Evolutionary conservation across 768 basidiomycete genomes (phyloP).

Genomic region (Suillus decipiens): DNA sequence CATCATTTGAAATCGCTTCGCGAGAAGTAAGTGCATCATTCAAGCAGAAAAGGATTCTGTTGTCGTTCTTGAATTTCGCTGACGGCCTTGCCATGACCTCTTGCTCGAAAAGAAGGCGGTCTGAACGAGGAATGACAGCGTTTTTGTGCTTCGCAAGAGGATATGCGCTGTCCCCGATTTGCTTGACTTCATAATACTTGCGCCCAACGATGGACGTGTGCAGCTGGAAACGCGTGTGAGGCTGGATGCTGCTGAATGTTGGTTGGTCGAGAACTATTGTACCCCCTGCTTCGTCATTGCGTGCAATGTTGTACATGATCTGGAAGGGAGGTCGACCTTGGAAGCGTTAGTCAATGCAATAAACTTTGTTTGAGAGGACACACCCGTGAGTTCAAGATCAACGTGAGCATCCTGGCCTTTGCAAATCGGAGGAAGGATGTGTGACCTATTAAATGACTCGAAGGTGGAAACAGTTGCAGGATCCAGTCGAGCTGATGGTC

Average conservation of each 20-base stretch:
- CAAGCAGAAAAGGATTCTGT: conserved; percentile 73
- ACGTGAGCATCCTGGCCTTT: conserved; percentile 81
- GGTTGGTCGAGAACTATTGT: conserved; percentile 74
- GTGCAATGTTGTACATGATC: conserved; percentile 85
- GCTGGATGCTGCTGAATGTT: conserved; percentile 83
- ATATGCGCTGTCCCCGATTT: conserved; percentile 85
- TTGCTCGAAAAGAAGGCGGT: conserved; percentile 81
- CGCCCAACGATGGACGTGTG: conserved; percentile 76
- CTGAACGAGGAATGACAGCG: conserved; percentile 63
- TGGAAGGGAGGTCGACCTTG: conserved; percentile 91
- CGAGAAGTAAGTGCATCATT: conserved; percentile 63
- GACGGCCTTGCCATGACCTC: conserved; percentile 80
- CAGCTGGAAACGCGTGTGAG: conserved; percentile 76
- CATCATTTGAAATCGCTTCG: conserved; percentile 52
- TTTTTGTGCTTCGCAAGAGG: conserved; percentile 69
- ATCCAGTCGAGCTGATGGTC: conserved; percentile 73
- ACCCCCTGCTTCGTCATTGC: conserved; percentile 64
- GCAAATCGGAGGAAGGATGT: conserved; percentile 77
- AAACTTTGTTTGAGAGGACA: conserved; percentile 15
- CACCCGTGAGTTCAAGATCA: conserved; percentile 80
- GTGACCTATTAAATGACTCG: conserved; percentile 68
- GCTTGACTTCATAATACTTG: conserved; percentile 89
- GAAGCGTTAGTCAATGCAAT: conserved; percentile 4
- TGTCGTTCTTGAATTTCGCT: conserved; percentile 70
- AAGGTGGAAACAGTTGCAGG: conserved; percentile 54